These are phyloP conservation scores for Suhomyces kilbournensis DNA, from an alignment of 805 yeast genomes.

Conservation along the genomic window DNA sequence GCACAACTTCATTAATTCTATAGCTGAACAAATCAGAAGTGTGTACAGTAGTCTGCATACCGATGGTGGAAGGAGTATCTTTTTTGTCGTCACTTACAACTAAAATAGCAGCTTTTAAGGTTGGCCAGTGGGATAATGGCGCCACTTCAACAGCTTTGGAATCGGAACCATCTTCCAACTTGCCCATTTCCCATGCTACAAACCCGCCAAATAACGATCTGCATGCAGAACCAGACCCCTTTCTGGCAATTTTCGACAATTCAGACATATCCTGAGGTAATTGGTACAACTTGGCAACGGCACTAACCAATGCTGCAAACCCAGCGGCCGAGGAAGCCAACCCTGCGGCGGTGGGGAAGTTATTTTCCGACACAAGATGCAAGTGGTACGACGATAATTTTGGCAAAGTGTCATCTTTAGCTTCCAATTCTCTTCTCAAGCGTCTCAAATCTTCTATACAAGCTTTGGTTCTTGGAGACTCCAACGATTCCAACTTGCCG, in stretches of 20 bases:
- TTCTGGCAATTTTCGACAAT: slow-evolving; percentile 89
- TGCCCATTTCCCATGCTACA: slow-evolving; percentile 99
- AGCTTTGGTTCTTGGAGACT: slow-evolving; percentile 60
- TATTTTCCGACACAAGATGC: slow-evolving; percentile 87
- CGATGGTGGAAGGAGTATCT: slow-evolving; percentile 91
- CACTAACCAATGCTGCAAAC: slow-evolving; percentile 88
- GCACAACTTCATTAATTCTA: slow-evolving; percentile 81
- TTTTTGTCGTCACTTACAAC: slow-evolving; percentile 93
- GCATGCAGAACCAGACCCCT: slow-evolving; percentile 98
- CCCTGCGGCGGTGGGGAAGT: slow-evolving; percentile 99
- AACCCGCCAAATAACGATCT: slow-evolving; percentile 95
- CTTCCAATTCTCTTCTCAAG: slow-evolving; percentile 63
- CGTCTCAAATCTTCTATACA: slow-evolving; percentile 74
- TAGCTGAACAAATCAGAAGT: slow-evolving; percentile 84
- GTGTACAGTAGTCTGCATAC: slow-evolving; percentile 93
- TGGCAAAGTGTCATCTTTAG: slow-evolving; percentile 51
- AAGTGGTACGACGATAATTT: slow-evolving; percentile 61
- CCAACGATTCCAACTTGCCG: slow-evolving; percentile 74
- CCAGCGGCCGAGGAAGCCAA: slow-evolving; percentile 98
- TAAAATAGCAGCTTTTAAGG: slow-evolving; percentile 82
- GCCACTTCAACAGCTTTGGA: slow-evolving; percentile 94
- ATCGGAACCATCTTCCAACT: slow-evolving; percentile 71
- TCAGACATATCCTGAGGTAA: slow-evolving; percentile 85
- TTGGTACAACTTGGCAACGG: slow-evolving; percentile 81
- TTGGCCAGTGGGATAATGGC: slow-evolving; percentile 83